Evolutionary conservation across 495 filamentous ascomycete species (phyloP).

Genomic region (Neurospora sp.): DNA sequence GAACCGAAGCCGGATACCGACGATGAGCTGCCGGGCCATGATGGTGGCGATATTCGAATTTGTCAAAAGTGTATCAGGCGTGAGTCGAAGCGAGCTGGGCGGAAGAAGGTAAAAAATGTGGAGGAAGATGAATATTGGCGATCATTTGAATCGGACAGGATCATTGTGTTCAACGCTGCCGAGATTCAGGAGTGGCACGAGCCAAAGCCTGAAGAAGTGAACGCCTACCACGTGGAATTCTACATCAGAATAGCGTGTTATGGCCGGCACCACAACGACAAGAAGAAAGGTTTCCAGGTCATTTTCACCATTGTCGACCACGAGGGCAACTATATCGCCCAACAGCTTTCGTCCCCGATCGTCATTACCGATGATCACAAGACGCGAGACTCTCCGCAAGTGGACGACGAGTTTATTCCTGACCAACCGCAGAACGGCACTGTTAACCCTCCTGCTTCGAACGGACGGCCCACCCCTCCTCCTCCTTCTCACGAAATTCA

Average conservation of each 20-base stretch:
- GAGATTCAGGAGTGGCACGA: conserved; percentile 80
- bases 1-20: conserved; percentile 30
- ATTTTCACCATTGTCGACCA: conserved; percentile 89
- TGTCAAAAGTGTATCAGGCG: conserved; percentile 74
- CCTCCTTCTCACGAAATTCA: neutral
- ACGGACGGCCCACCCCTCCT: neutral
- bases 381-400: conserved; percentile 33
- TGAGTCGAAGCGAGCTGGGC: conserved; percentile 74
- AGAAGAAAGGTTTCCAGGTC: conserved; percentile 73
- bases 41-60: conserved; percentile 82
- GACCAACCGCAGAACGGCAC: neutral
- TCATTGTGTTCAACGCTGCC: conserved; percentile 89
- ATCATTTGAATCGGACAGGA: conserved; percentile 63
- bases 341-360: conserved; percentile 75
- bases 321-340: conserved; percentile 60
- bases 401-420: neutral
- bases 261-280: conserved; percentile 87
- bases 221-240: conserved; percentile 61
- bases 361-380: conserved; percentile 98
- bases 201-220: conserved; percentile 35
- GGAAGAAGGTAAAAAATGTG: conserved; percentile 80
- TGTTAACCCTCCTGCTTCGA: neutral
- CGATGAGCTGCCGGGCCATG: conserved; percentile 55
- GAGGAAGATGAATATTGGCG: conserved; percentile 79
- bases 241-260: conserved; percentile 98